These are phyloP conservation scores for Starmera dryadoides DNA, from an alignment of 805 yeast species.

Conservation along the genomic window DNA sequence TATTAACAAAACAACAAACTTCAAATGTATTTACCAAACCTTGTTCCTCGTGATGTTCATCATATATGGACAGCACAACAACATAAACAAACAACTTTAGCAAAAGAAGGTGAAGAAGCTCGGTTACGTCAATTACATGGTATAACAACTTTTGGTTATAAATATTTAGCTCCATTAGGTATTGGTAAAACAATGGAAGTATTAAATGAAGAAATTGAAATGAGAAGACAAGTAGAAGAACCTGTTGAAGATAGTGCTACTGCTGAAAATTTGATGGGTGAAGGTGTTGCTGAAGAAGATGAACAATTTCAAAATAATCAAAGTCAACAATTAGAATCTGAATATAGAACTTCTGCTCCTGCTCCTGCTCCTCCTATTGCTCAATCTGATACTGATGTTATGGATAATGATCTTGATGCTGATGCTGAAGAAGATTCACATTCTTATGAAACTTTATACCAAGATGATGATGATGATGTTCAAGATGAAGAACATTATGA, in stretches of 20 bases:
- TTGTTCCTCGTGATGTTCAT: conserved; percentile 39
- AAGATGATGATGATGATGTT: conserved; percentile 8
- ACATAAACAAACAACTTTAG: conserved; percentile 3
- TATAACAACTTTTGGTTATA: conserved; percentile 39
- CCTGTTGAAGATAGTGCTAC: conserved; percentile 16
- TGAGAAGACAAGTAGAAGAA: conserved; percentile 21
- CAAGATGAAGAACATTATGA: conserved; percentile 12
- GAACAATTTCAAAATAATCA: conserved; percentile 3
- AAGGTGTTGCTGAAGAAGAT: conserved; percentile 14
- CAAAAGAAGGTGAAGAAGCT: conserved; percentile 1
- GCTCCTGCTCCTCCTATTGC: conserved; percentile 2
- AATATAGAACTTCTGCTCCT: too few relatives aligned
- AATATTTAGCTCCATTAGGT: conserved; percentile 52
- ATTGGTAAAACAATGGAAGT: conserved; percentile 45
- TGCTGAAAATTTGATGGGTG: conserved; percentile 23
- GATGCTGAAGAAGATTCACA: conserved; percentile 28
- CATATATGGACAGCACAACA: conserved; percentile 30
- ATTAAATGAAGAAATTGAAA: conserved; percentile 21
- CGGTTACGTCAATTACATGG: conserved; percentile 16
- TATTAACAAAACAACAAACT: background rate
- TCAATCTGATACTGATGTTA: conserved; percentile 6
- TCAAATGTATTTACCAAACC: conserved; percentile 40
- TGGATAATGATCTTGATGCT: conserved; percentile 36
- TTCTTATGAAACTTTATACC: conserved; percentile 3
- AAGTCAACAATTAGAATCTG: too few relatives aligned